A percentile compares a stretch with the other conserved stretches of the same genome.
These are phyloP conservation scores for Fusarium hostae DNA, from an alignment of 2,329 filamentous ascomycete genomes.

Conservation along the genomic window DNA sequence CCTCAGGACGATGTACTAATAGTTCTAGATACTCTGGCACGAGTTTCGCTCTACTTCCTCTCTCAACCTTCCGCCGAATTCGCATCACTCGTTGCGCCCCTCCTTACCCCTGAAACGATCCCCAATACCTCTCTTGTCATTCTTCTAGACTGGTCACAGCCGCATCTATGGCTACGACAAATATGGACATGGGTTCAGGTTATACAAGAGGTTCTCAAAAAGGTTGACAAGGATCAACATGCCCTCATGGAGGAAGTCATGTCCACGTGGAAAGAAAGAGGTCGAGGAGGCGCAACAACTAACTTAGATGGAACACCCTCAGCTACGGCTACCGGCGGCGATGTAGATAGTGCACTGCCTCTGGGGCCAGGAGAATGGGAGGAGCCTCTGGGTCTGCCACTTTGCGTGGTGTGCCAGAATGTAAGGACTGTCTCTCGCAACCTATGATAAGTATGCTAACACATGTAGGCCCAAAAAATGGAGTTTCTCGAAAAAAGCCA, in stretches of 20 bases:
- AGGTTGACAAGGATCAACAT: constrained; percentile 79
- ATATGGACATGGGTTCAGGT: constrained; percentile 90
- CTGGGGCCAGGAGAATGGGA: constrained; percentile 93
- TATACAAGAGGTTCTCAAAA: constrained; percentile 79
- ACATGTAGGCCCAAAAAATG: constrained; percentile 80
- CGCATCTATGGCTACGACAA: constrained; percentile 91
- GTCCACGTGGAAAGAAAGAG: constrained; percentile 79
- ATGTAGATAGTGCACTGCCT: constrained; percentile 77
- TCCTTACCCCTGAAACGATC: constrained; percentile 85
- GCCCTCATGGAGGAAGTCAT: constrained; percentile 89
- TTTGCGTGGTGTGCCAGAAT: constrained; percentile 97
- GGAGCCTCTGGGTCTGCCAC: constrained; percentile 83
- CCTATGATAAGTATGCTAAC: constrained; percentile 38
- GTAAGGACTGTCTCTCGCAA: constrained; percentile 60
- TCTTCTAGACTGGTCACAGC: constrained; percentile 94
- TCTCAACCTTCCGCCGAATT: constrained; percentile 87
- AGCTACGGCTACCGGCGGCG: constrained; percentile 62
- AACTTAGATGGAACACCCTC: constrained; percentile 71
- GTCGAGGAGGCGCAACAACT: constrained; percentile 70
- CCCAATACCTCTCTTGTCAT: constrained; percentile 89
- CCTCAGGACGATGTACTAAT: constrained; percentile 32
- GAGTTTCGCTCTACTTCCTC: constrained; percentile 88
- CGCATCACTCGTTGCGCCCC: constrained; percentile 82
- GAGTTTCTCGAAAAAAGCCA: constrained; percentile 89
- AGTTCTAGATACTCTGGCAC: constrained; percentile 83